phyloP scores from a whole-genome alignment of 257 asterid species.

The Schizonepeta tenuifolia region DNA sequence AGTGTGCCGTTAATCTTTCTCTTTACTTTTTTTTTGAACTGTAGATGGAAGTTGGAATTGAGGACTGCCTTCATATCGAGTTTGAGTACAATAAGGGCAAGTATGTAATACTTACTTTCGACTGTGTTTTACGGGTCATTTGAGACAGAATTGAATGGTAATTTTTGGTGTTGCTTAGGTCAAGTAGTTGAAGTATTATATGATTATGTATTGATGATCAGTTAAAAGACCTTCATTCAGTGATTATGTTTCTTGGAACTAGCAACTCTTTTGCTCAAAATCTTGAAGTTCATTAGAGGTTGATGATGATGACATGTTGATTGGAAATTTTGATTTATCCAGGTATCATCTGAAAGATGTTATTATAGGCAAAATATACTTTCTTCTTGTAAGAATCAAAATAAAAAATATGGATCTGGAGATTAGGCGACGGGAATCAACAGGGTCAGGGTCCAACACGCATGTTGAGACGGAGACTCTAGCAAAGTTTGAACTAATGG shows the following conservation, averaged over 20 bases:
- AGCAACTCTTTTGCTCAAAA: background rate
- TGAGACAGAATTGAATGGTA: slow-evolving; percentile 1
- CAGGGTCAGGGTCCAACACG: slow-evolving; percentile 93
- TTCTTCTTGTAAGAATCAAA: slow-evolving; percentile 96
- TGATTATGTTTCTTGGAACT: background rate
- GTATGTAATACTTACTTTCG: slow-evolving; percentile 49
- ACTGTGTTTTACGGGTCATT: slow-evolving; percentile 18
- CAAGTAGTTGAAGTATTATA: slow-evolving; percentile 12
- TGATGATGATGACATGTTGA: slow-evolving; percentile 32
- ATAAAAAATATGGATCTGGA: slow-evolving; percentile 98
- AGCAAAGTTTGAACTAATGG: slow-evolving; percentile 98
- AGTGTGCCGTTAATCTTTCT: slow-evolving; percentile 5
- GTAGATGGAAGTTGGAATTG: slow-evolving; percentile 99
- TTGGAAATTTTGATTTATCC: slow-evolving; percentile 39
- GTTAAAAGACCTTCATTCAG: background rate
- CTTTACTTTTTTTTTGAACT: slow-evolving; percentile 27
- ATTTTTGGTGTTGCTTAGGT: background rate
- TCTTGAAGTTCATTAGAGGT: slow-evolving; percentile 11
- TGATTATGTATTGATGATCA: background rate
- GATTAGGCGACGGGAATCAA: slow-evolving; percentile 93
- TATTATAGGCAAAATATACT: slow-evolving; percentile 89
- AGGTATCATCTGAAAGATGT: slow-evolving; percentile 99
- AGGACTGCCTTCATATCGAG: slow-evolving; percentile 98
- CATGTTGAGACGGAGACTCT: slow-evolving; percentile 99
- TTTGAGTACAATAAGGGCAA: slow-evolving; percentile 99